Conservation (phyloP, 352 stramenopile genomes). For the Globisporangium camurandrum region DNA sequence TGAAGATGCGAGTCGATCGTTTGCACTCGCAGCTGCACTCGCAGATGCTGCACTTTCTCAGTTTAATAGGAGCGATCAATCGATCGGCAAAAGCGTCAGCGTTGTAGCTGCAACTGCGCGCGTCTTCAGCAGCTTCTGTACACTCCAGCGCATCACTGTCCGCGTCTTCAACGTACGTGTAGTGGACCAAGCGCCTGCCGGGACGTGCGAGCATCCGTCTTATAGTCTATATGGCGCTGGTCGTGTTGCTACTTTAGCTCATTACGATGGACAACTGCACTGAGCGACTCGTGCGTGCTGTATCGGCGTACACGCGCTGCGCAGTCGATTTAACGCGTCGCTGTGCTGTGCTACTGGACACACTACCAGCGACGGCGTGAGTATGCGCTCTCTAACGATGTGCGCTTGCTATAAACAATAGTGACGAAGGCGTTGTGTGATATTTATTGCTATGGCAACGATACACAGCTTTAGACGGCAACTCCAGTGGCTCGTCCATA, state of each 20-base stretch:
- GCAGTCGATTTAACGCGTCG: slow-evolving; percentile 20
- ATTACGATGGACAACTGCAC: slow-evolving; percentile 27
- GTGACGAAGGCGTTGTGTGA: too few relatives aligned
- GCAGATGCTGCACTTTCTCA: slow-evolving; percentile 9
- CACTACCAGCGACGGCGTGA: slow-evolving; percentile 16
- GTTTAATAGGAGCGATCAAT: too few relatives aligned
- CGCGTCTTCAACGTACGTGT: slow-evolving; percentile 7
- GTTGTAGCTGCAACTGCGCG: background rate
- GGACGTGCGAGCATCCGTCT: background rate
- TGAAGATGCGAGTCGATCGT: slow-evolving; percentile 19
- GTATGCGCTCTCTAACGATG: background rate
- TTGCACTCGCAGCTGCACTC: slow-evolving; percentile 7
- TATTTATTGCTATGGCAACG: background rate
- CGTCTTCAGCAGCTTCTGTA: slow-evolving; percentile 17
- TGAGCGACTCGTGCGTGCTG: slow-evolving; percentile 26
- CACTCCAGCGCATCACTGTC: slow-evolving; percentile 19
- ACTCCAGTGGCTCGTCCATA: slow-evolving; percentile 26
- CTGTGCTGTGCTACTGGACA: slow-evolving; percentile 2
- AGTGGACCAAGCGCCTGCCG: too few relatives aligned
- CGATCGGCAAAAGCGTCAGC: too few relatives aligned
- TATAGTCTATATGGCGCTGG: too few relatives aligned
- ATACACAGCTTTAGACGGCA: slow-evolving; percentile 30
- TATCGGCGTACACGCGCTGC: slow-evolving; percentile 28
- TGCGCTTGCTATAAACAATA: too few relatives aligned
- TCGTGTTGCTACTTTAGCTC: too few relatives aligned